phyloP scores from a whole-genome alignment of 139 green algal species.

The Asterochloris sp. region DNA sequence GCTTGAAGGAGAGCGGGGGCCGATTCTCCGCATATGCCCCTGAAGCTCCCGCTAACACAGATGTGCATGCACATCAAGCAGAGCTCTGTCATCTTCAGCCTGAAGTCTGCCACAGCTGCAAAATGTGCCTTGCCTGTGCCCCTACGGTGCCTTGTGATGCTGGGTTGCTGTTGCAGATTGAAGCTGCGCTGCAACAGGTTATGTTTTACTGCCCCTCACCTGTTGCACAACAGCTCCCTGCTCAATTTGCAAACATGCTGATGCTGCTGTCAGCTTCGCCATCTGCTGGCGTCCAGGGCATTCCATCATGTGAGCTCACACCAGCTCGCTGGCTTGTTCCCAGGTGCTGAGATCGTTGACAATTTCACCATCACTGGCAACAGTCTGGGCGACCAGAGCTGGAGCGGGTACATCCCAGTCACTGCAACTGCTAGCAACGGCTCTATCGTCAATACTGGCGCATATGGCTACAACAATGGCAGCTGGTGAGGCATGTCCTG shows the following conservation, averaged over 20 bases:
- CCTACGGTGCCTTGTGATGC: too few species aligned
- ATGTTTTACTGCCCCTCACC: too few species aligned
- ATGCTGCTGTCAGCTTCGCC: background rate
- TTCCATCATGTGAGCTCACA: background rate
- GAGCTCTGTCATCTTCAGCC: too few species aligned
- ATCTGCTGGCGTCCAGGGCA: background rate
- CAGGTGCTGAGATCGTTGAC: constrained; percentile 12
- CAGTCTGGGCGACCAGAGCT: constrained; percentile 12
- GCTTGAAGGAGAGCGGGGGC: too few species aligned
- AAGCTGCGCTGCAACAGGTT: too few species aligned
- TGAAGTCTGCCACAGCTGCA: too few species aligned
- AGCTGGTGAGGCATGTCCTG: background rate
- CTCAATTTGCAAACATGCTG: background rate
- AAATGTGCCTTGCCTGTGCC: too few species aligned
- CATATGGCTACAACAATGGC: constrained; percentile 21
- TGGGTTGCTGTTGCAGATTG: too few species aligned
- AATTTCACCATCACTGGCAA: constrained; percentile 23
- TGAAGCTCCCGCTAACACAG: too few species aligned
- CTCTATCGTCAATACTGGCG: background rate
- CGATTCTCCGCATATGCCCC: too few species aligned
- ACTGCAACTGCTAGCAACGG: background rate
- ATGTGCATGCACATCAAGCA: too few species aligned
- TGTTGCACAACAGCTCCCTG: too few species aligned
- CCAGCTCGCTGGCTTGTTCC: background rate
- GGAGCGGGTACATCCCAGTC: constrained; percentile 2